These are phyloP conservation scores for Leishmania braziliensis DNA, from an alignment of 208 protist species.

Conservation along the genomic window DNA sequence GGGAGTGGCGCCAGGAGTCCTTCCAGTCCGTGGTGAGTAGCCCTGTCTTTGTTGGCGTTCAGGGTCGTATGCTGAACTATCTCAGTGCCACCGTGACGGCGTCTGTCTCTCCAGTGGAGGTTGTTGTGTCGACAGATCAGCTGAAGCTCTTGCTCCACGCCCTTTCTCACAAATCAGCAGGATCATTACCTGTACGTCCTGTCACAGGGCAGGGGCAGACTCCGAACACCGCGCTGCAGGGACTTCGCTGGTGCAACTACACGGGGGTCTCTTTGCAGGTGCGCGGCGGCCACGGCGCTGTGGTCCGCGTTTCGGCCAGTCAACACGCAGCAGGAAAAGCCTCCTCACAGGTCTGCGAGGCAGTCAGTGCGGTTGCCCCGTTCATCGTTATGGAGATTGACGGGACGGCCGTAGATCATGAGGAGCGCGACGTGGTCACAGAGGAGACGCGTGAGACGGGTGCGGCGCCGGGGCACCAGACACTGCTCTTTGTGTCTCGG, in stretches of 20 bases:
- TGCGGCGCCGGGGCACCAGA: not conserved
- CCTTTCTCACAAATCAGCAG: not conserved
- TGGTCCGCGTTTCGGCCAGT: slow-evolving; percentile 6
- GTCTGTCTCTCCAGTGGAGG: slow-evolving; percentile 37
- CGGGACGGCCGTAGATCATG: slow-evolving; percentile 26
- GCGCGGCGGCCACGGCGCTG: slow-evolving; percentile 13
- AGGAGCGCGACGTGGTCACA: slow-evolving; percentile 17
- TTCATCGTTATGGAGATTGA: slow-evolving; percentile 18
- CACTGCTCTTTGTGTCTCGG: slow-evolving; percentile 18
- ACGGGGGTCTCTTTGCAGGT: slow-evolving; percentile 13
- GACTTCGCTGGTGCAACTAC: slow-evolving; percentile 13
- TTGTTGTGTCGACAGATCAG: slow-evolving; percentile 30
- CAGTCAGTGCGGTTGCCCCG: not conserved
- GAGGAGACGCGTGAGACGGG: not conserved
- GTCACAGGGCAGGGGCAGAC: too few species aligned
- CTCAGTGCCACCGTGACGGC: slow-evolving; percentile 30
- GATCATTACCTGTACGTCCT: not conserved
- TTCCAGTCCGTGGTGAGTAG: slow-evolving; percentile 38
- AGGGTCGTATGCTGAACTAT: slow-evolving; percentile 27
- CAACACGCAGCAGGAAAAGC: not conserved
- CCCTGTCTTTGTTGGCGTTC: slow-evolving; percentile 40
- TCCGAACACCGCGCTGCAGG: not conserved
- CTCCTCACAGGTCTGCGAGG: not conserved
- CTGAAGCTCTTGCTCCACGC: slow-evolving; percentile 23
- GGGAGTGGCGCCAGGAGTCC: slow-evolving; percentile 46